Conservation (phyloP, 2,329 filamentous ascomycete genomes). For the Scedosporium boydii region DNA sequence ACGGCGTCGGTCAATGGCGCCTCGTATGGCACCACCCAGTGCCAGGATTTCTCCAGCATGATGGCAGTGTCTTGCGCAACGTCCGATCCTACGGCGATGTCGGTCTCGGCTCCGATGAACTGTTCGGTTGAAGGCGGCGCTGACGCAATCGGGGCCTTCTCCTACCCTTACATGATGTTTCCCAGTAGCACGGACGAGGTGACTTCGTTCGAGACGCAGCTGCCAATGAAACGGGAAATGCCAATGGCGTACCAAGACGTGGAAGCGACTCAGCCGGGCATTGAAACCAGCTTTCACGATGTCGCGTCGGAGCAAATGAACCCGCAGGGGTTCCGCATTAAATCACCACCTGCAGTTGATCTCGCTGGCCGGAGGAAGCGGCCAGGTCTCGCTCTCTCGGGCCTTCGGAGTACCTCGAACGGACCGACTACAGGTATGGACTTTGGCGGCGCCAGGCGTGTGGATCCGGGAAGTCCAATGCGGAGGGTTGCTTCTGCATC, state of each 20-base stretch:
- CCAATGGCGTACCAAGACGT: background rate
- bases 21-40: background rate
- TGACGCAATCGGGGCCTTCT: background rate
- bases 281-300: background rate
- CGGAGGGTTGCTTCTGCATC: slow-evolving; percentile 44
- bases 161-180: background rate
- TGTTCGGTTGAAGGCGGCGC: background rate
- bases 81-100: background rate
- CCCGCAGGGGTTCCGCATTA: slow-evolving; percentile 23
- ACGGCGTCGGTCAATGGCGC: background rate
- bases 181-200: background rate
- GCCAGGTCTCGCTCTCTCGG: slow-evolving; percentile 30
- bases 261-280: background rate
- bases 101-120: background rate
- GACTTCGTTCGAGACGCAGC: background rate
- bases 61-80: background rate
- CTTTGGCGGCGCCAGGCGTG: slow-evolving; percentile 24
- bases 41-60: background rate
- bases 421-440: slow-evolving; percentile 39
- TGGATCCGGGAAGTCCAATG: slow-evolving; percentile 38
- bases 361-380: slow-evolving; percentile 44
- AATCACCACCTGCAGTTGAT: slow-evolving; percentile 40
- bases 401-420: slow-evolving; percentile 36
- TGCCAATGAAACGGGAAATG: background rate
- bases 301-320: background rate